Conservation (phyloP, 2,329 filamentous ascomycete species). For the Parastagonospora avenae region DNA sequence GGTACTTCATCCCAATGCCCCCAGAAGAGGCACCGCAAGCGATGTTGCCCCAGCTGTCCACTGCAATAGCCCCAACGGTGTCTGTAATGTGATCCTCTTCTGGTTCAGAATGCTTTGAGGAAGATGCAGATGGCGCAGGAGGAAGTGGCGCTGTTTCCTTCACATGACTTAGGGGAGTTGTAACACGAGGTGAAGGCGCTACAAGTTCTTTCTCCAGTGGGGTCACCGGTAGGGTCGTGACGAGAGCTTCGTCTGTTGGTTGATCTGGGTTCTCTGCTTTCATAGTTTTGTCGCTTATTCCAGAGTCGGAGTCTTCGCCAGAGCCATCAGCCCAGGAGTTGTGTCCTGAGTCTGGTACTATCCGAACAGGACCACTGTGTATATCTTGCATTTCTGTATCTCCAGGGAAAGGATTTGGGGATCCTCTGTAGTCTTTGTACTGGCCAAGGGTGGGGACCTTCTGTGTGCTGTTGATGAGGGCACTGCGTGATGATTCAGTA, state of each 20-base stretch:
- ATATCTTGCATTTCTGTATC: conserved; percentile 34
- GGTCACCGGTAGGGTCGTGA: conserved; percentile 10
- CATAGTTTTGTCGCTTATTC: conserved; percentile 27
- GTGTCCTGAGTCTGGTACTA: conserved; percentile 3
- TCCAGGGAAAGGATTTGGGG: conserved; percentile 14
- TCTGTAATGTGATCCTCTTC: conserved; percentile 76
- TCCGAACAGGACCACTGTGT: conserved; percentile 10
- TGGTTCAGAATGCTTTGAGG: conserved; percentile 5
- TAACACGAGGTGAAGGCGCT: conserved; percentile 7
- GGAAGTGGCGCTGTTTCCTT: conserved; percentile 18
- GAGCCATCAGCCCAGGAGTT: conserved; percentile 48
- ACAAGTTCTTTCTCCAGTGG: conserved; percentile 6
- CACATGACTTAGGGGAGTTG: conserved; percentile 17
- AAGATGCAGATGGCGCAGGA: conserved; percentile 4
- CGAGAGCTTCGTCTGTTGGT: conserved; percentile 6
- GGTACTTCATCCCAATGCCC: conserved; percentile 98
- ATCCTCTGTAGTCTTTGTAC: conserved; percentile 8
- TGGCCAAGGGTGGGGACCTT: conserved; percentile 43
- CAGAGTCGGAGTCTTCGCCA: conserved; percentile 37
- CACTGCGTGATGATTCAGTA: conserved; percentile 43
- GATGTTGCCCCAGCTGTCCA: conserved; percentile 84
- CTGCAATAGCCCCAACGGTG: conserved; percentile 93
- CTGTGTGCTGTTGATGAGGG: conserved; percentile 52
- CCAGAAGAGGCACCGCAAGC: conserved; percentile 95
- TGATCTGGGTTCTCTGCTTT: conserved; percentile 23